Evolutionary conservation across 805 yeast genomes (phyloP).

Genomic region (Komagataella mondaviorum): DNA sequence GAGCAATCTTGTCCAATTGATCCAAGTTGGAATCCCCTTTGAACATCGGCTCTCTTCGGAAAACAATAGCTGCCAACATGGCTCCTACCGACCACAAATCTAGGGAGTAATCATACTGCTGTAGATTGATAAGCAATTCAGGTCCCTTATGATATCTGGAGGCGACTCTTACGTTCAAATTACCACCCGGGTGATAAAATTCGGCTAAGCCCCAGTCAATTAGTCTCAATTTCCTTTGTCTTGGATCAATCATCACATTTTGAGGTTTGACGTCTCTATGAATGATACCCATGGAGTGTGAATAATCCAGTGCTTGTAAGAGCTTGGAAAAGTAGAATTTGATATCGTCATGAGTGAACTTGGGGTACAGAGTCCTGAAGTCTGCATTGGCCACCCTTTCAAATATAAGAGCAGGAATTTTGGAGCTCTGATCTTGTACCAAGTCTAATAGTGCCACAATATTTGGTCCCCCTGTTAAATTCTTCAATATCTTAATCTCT

Average conservation of each 20-base stretch:
- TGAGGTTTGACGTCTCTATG: slow-evolving; percentile 95
- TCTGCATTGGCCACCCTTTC: slow-evolving; percentile 78
- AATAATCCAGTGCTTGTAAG: slow-evolving; percentile 72
- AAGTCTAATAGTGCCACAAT: slow-evolving; percentile 67
- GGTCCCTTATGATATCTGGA: slow-evolving; percentile 92
- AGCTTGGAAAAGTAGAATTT: slow-evolving; percentile 75
- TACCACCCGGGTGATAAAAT: slow-evolving; percentile 80
- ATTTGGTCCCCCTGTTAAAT: slow-evolving; percentile 76
- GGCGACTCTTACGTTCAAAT: slow-evolving; percentile 88
- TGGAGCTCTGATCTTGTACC: slow-evolving; percentile 66
- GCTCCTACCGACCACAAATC: slow-evolving; percentile 95
- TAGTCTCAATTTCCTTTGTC: slow-evolving; percentile 51
- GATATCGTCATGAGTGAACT: slow-evolving; percentile 61
- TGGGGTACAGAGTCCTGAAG: slow-evolving; percentile 70
- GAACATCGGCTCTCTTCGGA: slow-evolving; percentile 85
- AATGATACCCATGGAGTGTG: slow-evolving; percentile 92
- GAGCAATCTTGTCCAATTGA: slow-evolving; percentile 79
- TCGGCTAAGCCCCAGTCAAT: slow-evolving; percentile 97
- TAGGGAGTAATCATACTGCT: slow-evolving; percentile 80
- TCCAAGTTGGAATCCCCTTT: slow-evolving; percentile 86
- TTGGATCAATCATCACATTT: slow-evolving; percentile 88
- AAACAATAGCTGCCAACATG: slow-evolving; percentile 80
- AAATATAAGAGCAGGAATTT: slow-evolving; percentile 79
- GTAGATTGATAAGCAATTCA: slow-evolving; percentile 73
- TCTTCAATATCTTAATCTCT: slow-evolving; percentile 79